Evolutionary conservation across 2,329 filamentous ascomycete genomes (phyloP).

Genomic region (Apiospora rasikravindrae): DNA sequence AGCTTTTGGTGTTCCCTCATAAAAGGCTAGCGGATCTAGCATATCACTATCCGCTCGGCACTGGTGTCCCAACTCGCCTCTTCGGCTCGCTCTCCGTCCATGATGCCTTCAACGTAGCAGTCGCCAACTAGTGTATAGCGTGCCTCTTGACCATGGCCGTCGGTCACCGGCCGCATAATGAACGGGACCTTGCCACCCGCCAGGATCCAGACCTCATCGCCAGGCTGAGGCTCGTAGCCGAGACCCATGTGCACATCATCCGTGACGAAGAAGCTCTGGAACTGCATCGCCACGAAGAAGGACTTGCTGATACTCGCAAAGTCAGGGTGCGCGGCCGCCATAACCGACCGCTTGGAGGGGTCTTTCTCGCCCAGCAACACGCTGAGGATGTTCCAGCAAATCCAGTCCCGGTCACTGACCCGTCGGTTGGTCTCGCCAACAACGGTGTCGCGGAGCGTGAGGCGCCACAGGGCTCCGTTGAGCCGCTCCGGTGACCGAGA

Average conservation of each 20-base stretch:
- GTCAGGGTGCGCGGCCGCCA: background rate
- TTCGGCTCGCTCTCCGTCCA: conserved; percentile 21
- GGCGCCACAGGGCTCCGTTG: background rate
- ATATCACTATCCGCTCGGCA: background rate
- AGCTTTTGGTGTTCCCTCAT: too few relatives aligned
- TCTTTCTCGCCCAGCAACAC: conserved; percentile 13
- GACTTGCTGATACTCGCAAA: background rate
- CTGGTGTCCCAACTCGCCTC: background rate
- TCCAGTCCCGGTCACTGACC: conserved; percentile 17
- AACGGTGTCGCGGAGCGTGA: background rate
- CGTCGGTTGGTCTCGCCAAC: conserved; percentile 5
- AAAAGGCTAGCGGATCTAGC: background rate
- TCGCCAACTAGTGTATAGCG: conserved; percentile 21
- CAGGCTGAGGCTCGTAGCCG: conserved; percentile 1
- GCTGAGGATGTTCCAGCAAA: background rate
- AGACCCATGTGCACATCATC: conserved; percentile 18
- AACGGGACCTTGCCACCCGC: conserved; percentile 14
- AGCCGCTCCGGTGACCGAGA: background rate
- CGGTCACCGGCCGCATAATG: conserved; percentile 8
- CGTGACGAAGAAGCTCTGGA: conserved; percentile 11
- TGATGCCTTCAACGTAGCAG: conserved; percentile 22
- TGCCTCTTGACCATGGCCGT: background rate
- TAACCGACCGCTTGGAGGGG: background rate
- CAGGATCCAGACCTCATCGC: conserved; percentile 20
- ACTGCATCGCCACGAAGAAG: conserved; percentile 5